phyloP scores from a whole-genome alignment of 495 filamentous ascomycete genomes.

The Wilcoxina mikolae region DNA sequence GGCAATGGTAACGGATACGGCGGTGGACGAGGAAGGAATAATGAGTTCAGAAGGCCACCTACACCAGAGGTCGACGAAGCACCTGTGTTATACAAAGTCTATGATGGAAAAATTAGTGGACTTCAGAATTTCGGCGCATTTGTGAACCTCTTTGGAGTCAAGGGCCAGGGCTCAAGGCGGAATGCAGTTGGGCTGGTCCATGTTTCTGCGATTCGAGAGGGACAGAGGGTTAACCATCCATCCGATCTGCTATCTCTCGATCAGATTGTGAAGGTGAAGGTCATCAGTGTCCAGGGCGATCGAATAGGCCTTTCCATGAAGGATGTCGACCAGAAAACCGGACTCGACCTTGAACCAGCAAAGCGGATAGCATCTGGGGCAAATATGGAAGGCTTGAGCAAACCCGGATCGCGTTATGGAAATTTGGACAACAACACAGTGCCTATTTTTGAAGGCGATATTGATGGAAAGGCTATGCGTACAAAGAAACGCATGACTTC shows the following conservation, averaged over 20 bases:
- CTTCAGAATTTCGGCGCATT: slow-evolving; percentile 94
- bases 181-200: slow-evolving; percentile 89
- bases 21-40: slow-evolving; percentile 31
- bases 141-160: slow-evolving; percentile 76
- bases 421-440: slow-evolving; percentile 40
- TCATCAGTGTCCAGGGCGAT: slow-evolving; percentile 66
- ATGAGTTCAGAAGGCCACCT: slow-evolving; percentile 54
- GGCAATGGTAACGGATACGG: slow-evolving; percentile 32
- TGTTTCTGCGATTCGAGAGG: slow-evolving; percentile 83
- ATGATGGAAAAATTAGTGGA: slow-evolving; percentile 76
- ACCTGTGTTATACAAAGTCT: slow-evolving; percentile 73
- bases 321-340: slow-evolving; percentile 85
- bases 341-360: slow-evolving; percentile 68
- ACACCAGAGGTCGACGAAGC: slow-evolving; percentile 63
- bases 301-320: slow-evolving; percentile 89
- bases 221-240: slow-evolving; percentile 77
- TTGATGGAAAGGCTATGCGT: slow-evolving; percentile 39
- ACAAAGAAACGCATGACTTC: slow-evolving; percentile 86
- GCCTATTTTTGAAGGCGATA: slow-evolving; percentile 50
- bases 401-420: slow-evolving; percentile 43
- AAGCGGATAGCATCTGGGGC: slow-evolving; percentile 75
- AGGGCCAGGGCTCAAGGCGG: slow-evolving; percentile 12
- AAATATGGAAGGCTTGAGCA: slow-evolving; percentile 70
- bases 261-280: slow-evolving; percentile 85
- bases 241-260: slow-evolving; percentile 68